Percentiles rank a stretch among this genome's conserved stretches.
phyloP scores from a whole-genome alignment of 2,329 filamentous ascomycete species.

The Pseudogymnoascus sp. region DNA sequence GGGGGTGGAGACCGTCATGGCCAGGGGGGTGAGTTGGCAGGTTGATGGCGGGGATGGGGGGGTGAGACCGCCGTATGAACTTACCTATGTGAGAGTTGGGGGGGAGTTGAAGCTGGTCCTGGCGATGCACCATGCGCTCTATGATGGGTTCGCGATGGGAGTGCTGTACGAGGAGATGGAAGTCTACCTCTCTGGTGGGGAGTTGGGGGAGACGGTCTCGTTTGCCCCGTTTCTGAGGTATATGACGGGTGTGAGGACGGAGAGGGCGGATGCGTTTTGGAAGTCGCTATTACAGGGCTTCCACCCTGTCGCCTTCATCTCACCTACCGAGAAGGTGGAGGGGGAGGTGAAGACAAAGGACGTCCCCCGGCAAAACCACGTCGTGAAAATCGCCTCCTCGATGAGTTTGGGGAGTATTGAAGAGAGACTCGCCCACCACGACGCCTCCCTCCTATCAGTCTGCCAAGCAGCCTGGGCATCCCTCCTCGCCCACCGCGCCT shows the following conservation, averaged over 20 bases:
- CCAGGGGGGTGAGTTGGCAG: neutral
- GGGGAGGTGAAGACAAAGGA: neutral
- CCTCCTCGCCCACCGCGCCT: slow-evolving; percentile 48
- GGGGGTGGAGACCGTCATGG: neutral
- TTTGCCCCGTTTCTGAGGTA: slow-evolving; percentile 58
- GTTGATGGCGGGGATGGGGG: neutral
- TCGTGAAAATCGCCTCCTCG: neutral
- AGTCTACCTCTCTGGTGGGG: slow-evolving; percentile 38
- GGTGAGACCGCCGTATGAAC: slow-evolving; percentile 17
- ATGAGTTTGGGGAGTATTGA: slow-evolving; percentile 31
- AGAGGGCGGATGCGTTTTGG: slow-evolving; percentile 31
- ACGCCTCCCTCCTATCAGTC: slow-evolving; percentile 55
- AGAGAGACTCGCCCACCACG: slow-evolving; percentile 40
- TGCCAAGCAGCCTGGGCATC: slow-evolving; percentile 67
- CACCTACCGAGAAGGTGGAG: neutral
- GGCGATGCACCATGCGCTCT: slow-evolving; percentile 68
- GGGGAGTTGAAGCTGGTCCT: slow-evolving; percentile 16
- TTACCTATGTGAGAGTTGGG: slow-evolving; percentile 11
- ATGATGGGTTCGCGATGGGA: slow-evolving; percentile 73
- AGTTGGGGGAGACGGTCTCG: slow-evolving; percentile 40
- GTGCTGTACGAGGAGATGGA: slow-evolving; percentile 65
- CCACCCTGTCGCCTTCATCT: neutral
- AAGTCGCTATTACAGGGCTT: slow-evolving; percentile 15
- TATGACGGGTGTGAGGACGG: slow-evolving; percentile 35
- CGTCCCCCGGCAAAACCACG: neutral